These are phyloP conservation scores for Pichia inconspicua DNA, from an alignment of 1,139 yeast genomes.

Conservation along the genomic window DNA sequence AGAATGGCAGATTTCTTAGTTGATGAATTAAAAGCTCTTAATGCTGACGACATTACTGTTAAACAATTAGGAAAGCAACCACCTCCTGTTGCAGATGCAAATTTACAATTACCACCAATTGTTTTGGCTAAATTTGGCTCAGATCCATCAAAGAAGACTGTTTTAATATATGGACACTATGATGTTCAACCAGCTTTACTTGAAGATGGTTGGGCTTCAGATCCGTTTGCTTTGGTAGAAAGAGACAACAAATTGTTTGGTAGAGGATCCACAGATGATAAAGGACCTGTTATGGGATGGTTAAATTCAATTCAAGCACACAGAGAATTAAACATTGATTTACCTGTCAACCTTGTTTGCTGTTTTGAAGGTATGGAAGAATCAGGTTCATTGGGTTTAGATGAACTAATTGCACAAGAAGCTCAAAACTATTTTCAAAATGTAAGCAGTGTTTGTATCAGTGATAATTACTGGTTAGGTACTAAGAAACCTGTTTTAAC, in stretches of 20 bases:
- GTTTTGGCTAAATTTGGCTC: constrained; percentile 80
- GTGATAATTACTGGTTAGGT: constrained; percentile 98
- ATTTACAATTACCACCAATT: constrained; percentile 81
- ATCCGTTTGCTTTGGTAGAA: constrained; percentile 71
- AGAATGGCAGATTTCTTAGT: constrained; percentile 80
- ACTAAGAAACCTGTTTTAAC: constrained; percentile 94
- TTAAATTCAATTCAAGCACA: constrained; percentile 89
- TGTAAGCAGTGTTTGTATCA: constrained; percentile 90
- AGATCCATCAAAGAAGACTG: constrained; percentile 76
- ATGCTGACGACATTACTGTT: constrained; percentile 74
- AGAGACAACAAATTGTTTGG: constrained; percentile 67
- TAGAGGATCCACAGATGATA: constrained; percentile 95
- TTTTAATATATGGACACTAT: constrained; percentile 90
- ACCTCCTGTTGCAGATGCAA: constrained; percentile 62
- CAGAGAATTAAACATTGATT: constrained; percentile 69
- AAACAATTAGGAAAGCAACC: constrained; percentile 85
- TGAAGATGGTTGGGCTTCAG: constrained; percentile 94
- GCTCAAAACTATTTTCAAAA: constrained; percentile 72
- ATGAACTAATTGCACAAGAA: constrained; percentile 70
- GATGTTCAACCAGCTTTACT: constrained; percentile 93
- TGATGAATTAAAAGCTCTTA: constrained; percentile 57
- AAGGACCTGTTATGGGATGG: constrained; percentile 98
- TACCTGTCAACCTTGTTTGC: constrained; percentile 87
- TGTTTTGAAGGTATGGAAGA: constrained; percentile 99
- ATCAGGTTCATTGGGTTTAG: constrained; percentile 90